Evolutionary conservation across 1,284 basidiomycete genomes (phyloP), one percentile per base, ranked within the genome.

Genomic region (Schizophyllum commune): DNA sequence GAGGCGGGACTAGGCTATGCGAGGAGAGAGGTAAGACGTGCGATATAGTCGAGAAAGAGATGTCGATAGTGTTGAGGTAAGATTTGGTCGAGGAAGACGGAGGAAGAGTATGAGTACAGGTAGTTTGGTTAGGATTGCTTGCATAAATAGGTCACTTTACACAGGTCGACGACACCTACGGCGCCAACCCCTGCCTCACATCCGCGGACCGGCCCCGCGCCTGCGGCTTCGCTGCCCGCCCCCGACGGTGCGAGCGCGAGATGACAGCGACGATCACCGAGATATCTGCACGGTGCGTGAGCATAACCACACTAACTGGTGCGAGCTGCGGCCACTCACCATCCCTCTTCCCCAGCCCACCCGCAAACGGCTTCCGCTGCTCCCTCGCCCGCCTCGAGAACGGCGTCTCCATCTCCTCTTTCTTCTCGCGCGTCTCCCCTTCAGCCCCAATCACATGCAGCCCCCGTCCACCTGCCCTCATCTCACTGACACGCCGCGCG

Each of bases 321-420:
- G 9, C 55, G 20, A 53, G 9, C 27, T 27, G 5, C 27, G 27
- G 5, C 27, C 27, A 73, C 83, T 67, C 65, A 89, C 88, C 88
- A 76, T 91, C 89, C 34, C 80, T 80, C 75, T 91, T 91, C 34
- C 89, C 89, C 39, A 47, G 8, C 39, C 39, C 39, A 33, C 89
- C 89, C n/a, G 74, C 73, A 69, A 88, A 91, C 34, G 68, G 68
- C 67, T 79, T 79, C 19, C 88, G 88, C 57, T 80, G 78, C 66
- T 89, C 83, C 63, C 81, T 73, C 27, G 89, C 89, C 15, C 87
- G 76, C 33, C 85, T 71, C 32, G 81, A 86, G 72, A 91, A 91
- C 21, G 88, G 88, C 52, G 86, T 79, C 65, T 90, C 88, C 58
- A 79, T 76, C 34, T 75, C 77, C 32, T 70, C 65, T 0, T 64